A percentile compares a stretch with the other conserved stretches of the same genome.
Evolutionary conservation across 257 asterid species (phyloP).

Genomic region (Schizonepeta tenuifolia): DNA sequence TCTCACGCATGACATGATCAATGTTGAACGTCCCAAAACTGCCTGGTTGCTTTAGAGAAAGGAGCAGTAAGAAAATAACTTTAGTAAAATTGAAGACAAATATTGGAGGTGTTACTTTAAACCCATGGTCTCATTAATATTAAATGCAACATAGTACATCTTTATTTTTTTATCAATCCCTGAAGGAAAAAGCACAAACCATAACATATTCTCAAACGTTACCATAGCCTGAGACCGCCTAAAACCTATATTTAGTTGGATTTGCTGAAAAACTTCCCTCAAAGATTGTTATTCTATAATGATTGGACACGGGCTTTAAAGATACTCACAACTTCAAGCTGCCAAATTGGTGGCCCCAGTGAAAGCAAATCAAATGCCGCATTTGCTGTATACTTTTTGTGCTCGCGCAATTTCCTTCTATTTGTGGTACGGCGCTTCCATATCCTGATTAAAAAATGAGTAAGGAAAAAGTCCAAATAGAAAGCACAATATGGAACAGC

Average conservation of each 20-base stretch:
- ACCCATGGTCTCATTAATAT: not conserved
- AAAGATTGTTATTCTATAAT: conserved; percentile 14
- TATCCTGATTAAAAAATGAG: conserved; percentile 53
- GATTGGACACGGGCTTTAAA: conserved; percentile 19
- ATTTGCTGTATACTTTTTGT: conserved; percentile 61
- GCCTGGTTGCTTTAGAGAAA: conserved; percentile 54
- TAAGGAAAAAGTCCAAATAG: conserved; percentile 29
- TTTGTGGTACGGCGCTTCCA: conserved; percentile 78
- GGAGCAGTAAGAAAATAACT: conserved; percentile 8
- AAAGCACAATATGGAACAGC: conserved; percentile 27
- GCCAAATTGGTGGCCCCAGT: conserved; percentile 81
- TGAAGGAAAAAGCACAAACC: not conserved
- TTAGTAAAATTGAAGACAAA: conserved; percentile 21
- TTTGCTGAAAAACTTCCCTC: not conserved
- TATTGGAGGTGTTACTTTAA: not conserved
- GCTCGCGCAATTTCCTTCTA: conserved; percentile 77
- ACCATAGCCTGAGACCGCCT: not conserved
- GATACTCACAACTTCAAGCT: conserved; percentile 59
- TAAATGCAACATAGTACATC: not conserved
- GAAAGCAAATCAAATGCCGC: conserved; percentile 76
- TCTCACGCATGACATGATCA: conserved; percentile 61
- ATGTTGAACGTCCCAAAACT: conserved; percentile 53
- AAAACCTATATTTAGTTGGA: not conserved
- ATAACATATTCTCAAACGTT: not conserved
- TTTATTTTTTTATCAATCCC: not conserved